Evolutionary conservation across 202 grass and related monocot genomes (phyloP).

Genomic region (Alloteropsis angusta): DNA sequence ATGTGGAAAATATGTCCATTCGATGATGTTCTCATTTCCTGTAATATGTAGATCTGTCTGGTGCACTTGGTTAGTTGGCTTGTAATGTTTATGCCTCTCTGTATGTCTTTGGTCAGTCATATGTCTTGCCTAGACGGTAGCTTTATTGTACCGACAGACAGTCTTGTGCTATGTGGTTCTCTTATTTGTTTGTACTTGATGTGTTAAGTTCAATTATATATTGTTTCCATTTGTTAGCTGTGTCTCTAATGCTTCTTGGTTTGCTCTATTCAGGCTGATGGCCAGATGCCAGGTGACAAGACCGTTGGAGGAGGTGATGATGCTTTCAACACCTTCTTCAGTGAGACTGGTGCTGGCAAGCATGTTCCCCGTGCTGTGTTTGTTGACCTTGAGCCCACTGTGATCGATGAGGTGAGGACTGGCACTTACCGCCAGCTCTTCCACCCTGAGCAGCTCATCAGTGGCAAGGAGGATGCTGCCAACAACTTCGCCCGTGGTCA

Average conservation of each 20-base stretch:
- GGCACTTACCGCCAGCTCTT: conserved; percentile 86
- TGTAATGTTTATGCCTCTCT: not conserved
- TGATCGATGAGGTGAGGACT: conserved; percentile 85
- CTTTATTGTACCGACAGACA: not conserved
- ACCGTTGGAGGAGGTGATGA: conserved; percentile 81
- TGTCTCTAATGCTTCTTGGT: not conserved
- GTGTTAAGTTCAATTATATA: not conserved
- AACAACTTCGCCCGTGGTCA: conserved; percentile 98
- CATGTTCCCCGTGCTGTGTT: conserved; percentile 88
- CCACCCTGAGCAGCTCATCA: conserved; percentile 96
- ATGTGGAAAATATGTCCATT: not conserved
- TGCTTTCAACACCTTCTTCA: conserved; percentile 98
- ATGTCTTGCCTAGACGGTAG: not conserved
- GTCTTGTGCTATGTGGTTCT: not conserved
- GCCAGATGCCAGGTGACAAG: conserved; percentile 86
- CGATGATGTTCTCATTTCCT: not conserved
- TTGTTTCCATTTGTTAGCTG: not conserved
- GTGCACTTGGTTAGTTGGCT: not conserved
- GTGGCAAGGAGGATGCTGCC: conserved; percentile 92
- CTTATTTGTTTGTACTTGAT: not conserved
- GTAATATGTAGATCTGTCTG: not conserved
- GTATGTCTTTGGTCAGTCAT: not conserved
- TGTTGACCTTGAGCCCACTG: conserved; percentile 87
- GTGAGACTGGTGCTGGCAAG: conserved; percentile 90
- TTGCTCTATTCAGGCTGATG: conserved; percentile 43